Percentiles rank a stretch among this genome's conserved stretches.
Evolutionary conservation across 1,284 basidiomycete species (phyloP).

Genomic region (Mycosarcoma mackinlayi): DNA sequence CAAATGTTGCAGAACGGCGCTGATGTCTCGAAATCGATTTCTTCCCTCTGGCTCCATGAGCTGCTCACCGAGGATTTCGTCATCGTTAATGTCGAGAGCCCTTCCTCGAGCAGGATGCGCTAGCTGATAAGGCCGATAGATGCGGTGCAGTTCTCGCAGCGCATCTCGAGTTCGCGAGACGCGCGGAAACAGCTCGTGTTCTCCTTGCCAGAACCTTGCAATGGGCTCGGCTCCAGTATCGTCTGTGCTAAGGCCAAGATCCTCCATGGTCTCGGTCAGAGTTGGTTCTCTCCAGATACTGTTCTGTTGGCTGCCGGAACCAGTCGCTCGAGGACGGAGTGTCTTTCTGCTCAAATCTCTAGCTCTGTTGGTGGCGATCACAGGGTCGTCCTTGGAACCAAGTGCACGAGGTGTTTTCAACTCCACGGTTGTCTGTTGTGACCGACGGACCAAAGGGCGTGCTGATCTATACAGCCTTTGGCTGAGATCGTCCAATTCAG

Average conservation of each 20-base stretch:
- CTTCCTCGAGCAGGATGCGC: slow-evolving; percentile 7
- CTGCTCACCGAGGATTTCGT: background rate
- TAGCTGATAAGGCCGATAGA: slow-evolving; percentile 6
- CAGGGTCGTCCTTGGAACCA: no score
- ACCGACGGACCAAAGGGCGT: background rate
- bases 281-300: background rate
- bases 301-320: background rate
- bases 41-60: background rate
- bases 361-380: no score
- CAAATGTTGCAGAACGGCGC: background rate
- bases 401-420: no score
- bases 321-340: background rate
- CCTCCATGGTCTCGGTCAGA: background rate
- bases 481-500: background rate
- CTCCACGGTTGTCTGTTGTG: no score
- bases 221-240: background rate
- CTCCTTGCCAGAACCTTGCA: background rate
- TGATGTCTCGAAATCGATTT: slow-evolving; percentile 9
- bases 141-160: background rate
- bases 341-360: no score
- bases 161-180: background rate
- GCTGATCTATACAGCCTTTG: background rate
- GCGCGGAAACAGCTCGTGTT: background rate
- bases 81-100: background rate
- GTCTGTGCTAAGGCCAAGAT: background rate